phyloP scores from a whole-genome alignment of 306 rosid species.

The Mimosa pudica region DNA sequence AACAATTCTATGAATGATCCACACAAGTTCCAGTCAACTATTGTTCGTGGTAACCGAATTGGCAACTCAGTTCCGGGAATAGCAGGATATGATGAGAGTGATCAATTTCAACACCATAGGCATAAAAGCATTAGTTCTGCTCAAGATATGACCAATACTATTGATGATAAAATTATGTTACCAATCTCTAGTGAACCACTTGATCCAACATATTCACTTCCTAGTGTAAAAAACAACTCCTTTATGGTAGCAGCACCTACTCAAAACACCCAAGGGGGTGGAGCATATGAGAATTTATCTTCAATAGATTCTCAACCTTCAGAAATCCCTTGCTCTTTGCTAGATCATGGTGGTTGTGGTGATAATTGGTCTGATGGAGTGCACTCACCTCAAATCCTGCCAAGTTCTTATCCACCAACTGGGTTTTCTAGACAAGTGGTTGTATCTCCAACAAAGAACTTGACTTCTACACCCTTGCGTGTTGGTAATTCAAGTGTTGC shows the following conservation, averaged over 20 bases:
- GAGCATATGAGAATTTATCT: constrained; percentile 47
- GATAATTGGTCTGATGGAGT: constrained; percentile 54
- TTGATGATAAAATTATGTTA: constrained; percentile 35
- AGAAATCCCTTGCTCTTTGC: constrained; percentile 47
- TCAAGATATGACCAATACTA: constrained; percentile 40
- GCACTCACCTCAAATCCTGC: constrained; percentile 49
- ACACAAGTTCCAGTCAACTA: constrained; percentile 43
- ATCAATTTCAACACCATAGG: constrained; percentile 46
- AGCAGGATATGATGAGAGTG: constrained; percentile 41
- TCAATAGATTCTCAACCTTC: constrained; percentile 42
- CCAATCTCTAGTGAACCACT: constrained; percentile 43
- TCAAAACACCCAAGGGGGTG: constrained; percentile 40
- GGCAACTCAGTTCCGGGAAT: constrained; percentile 48
- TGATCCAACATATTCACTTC: constrained; percentile 36
- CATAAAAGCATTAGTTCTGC: constrained; percentile 25
- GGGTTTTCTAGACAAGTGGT: constrained; percentile 39
- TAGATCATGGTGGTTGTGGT: constrained; percentile 50
- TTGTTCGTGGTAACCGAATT: constrained; percentile 43
- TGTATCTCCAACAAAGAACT: constrained; percentile 36
- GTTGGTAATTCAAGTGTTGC: constrained; percentile 37
- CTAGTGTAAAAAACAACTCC: constrained; percentile 42
- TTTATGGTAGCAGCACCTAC: constrained; percentile 41
- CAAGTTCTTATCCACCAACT: constrained; percentile 42
- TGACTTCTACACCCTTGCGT: constrained; percentile 18
- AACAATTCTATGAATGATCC: constrained; percentile 50